Conservation (phyloP, 2,329 filamentous ascomycete genomes). For the Aspergillus eucalypticola region DNA sequence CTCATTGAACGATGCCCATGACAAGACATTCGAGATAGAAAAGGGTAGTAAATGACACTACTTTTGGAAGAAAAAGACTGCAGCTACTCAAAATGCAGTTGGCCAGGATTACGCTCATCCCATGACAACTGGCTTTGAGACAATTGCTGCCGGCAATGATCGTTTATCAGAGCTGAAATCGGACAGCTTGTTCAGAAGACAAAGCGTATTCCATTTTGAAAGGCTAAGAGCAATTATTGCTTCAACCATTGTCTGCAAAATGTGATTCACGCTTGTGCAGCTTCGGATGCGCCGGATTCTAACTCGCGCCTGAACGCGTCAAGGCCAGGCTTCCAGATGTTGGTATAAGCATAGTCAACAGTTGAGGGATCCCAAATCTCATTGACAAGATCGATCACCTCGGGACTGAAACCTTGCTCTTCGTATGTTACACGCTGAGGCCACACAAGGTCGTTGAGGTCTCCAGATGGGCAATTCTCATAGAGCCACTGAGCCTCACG, state of each 20-base stretch:
- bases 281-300: neutral
- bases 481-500: constrained; percentile 30
- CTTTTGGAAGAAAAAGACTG: neutral
- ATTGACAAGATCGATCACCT: constrained; percentile 15
- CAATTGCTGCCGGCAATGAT: neutral
- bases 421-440: constrained; percentile 18
- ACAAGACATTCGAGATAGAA: neutral
- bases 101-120: neutral
- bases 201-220: neutral
- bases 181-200: neutral
- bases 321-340: constrained; percentile 17
- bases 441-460: constrained; percentile 27
- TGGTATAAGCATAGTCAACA: constrained; percentile 15
- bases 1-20: neutral
- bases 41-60: neutral
- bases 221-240: neutral
- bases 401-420: constrained; percentile 19
- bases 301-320: constrained; percentile 19
- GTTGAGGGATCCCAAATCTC: constrained; percentile 21
- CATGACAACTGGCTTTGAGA: no score
- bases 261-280: neutral
- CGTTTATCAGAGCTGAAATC: neutral
- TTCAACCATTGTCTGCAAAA: neutral
- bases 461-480: constrained; percentile 27
- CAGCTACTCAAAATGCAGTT: neutral